phyloP scores from a whole-genome alignment of 495 filamentous ascomycete genomes.

The Penicillium samsonianum region DNA sequence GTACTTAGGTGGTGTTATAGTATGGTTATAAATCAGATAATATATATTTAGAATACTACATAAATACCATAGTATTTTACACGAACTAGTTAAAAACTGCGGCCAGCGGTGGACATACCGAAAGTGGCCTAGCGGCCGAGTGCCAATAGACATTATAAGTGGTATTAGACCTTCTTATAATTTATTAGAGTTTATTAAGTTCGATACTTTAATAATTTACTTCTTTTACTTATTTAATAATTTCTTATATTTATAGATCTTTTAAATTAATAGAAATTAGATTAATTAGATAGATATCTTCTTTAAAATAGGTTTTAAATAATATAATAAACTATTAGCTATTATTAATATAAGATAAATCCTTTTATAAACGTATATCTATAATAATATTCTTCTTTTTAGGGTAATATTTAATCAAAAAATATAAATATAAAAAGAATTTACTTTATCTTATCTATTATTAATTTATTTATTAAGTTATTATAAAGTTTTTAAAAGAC shows the following conservation, averaged over 20 bases:
- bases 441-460: too few relatives aligned
- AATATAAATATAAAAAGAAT: conserved; percentile 20
- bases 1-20: too few relatives aligned
- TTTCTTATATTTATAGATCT: neutral
- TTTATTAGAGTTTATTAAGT: too few relatives aligned
- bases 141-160: too few relatives aligned
- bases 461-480: too few relatives aligned
- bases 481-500: neutral
- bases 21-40: too few relatives aligned
- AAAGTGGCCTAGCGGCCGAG: too few relatives aligned
- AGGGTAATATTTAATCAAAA: conserved; percentile 27
- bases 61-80: too few relatives aligned
- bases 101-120: too few relatives aligned
- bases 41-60: too few relatives aligned
- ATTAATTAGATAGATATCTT: neutral
- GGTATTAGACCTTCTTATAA: too few relatives aligned
- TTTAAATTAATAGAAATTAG: neutral
- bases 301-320: neutral
- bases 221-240: neutral
- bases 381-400: conserved; percentile 16
- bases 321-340: neutral
- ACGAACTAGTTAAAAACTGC: too few relatives aligned
- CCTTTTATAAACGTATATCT: neutral
- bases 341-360: neutral
- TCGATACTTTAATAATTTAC: neutral